Percentiles rank a stretch among this genome's conserved stretches.
Conservation (phyloP, 192 early-diverging fungal species). For the Coemansia sp. region DNA sequence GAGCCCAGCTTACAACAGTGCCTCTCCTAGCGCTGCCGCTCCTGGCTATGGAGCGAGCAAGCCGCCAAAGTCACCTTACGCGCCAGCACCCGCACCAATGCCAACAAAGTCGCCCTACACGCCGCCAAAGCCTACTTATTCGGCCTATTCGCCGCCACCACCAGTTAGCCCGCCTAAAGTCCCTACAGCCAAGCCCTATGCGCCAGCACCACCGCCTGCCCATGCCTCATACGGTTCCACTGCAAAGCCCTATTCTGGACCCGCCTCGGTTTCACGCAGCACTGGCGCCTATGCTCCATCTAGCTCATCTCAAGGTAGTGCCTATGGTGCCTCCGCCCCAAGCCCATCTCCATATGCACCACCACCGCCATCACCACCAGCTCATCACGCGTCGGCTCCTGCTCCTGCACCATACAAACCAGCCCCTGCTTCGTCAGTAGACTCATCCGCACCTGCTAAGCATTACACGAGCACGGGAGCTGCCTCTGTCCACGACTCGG, state of each 20-base stretch:
- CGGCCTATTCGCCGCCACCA: background rate
- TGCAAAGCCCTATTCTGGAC: background rate
- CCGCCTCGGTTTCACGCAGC: background rate
- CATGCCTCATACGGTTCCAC: background rate
- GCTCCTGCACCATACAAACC: conserved; percentile 5
- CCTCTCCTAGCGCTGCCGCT: conserved; percentile 1
- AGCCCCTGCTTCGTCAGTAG: background rate
- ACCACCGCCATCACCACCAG: background rate
- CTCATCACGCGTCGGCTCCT: background rate
- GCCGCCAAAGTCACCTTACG: background rate
- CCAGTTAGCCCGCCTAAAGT: background rate
- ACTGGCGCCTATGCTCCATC: background rate
- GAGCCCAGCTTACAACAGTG: background rate
- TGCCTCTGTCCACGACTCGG: background rate
- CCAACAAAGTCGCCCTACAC: background rate
- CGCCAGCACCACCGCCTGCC: background rate
- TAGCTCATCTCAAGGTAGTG: background rate
- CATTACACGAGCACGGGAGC: background rate
- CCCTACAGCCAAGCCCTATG: background rate
- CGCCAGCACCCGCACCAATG: background rate
- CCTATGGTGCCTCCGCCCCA: conserved; percentile 1
- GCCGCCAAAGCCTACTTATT: background rate
- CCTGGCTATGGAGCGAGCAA: background rate
- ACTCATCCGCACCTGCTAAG: background rate
- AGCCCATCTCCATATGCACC: background rate